Percentiles rank a stretch among this genome's conserved stretches.
Evolutionary conservation across 2,329 filamentous ascomycete genomes (phyloP).

Genomic region (Bipolaris oryzae): DNA sequence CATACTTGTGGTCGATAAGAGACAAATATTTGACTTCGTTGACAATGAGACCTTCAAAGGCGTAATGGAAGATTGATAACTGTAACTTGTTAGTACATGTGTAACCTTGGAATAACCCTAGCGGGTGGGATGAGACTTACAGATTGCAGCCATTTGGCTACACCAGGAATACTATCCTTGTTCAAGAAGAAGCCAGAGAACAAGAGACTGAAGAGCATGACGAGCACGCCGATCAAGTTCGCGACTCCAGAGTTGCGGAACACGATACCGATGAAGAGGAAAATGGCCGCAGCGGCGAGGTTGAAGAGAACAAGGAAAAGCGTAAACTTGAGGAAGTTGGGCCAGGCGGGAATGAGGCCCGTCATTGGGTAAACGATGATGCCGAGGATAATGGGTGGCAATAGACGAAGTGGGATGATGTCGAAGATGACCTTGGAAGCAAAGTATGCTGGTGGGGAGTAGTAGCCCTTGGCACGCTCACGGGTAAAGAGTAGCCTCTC

Average conservation of each 20-base stretch:
- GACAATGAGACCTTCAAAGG: constrained; percentile 93
- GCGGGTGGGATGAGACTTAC: constrained; percentile 53
- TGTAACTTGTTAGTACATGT: constrained; percentile 42
- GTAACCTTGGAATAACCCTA: not conserved
- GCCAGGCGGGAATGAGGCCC: constrained; percentile 79
- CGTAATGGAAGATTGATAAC: constrained; percentile 97
- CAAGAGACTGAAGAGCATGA: constrained; percentile 96
- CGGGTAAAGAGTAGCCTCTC: constrained; percentile 90
- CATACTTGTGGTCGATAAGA: constrained; percentile 92
- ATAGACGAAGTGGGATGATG: constrained; percentile 89
- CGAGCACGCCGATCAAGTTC: constrained; percentile 88
- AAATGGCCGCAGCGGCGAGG: constrained; percentile 89
- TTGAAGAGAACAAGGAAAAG: constrained; percentile 95
- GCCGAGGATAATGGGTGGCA: constrained; percentile 93
- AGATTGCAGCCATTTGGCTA: constrained; percentile 87
- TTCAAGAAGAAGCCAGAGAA: constrained; percentile 95
- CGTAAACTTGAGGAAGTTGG: constrained; percentile 89
- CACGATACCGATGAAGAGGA: constrained; percentile 93
- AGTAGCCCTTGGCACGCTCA: constrained; percentile 96
- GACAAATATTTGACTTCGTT: constrained; percentile 93
- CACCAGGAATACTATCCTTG: constrained; percentile 85
- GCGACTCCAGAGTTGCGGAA: constrained; percentile 91
- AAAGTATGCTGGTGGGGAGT: constrained; percentile 92
- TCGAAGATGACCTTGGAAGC: constrained; percentile 97
- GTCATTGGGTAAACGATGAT: constrained; percentile 98